Evolutionary conservation across 352 stramenopile genomes (phyloP).

Genomic region (Hyaloperonospora brassicae): DNA sequence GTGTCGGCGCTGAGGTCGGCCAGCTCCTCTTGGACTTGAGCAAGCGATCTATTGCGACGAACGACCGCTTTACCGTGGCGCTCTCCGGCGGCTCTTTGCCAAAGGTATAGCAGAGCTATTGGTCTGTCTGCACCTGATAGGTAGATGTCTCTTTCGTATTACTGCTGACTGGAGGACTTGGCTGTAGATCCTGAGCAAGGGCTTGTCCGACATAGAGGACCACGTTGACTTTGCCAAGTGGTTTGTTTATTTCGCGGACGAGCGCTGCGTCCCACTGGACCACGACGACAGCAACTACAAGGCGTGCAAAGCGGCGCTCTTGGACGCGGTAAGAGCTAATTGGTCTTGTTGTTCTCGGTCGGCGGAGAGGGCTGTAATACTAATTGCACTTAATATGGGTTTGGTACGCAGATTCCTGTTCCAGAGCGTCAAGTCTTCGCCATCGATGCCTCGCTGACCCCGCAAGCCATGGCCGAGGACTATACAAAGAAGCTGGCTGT

Average conservation of each 20-base stretch:
- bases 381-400: neutral
- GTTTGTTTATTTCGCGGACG: constrained; percentile 96
- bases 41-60: constrained; percentile 46
- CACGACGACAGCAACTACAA: constrained; percentile 94
- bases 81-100: constrained; percentile 84
- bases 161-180: neutral
- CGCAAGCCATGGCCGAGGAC: constrained; percentile 51
- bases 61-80: constrained; percentile 73
- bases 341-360: too few relatives aligned
- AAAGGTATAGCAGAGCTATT: constrained; percentile 30
- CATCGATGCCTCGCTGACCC: constrained; percentile 80
- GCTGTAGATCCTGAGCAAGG: constrained; percentile 72
- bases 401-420: constrained; percentile 15
- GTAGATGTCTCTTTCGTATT: too few relatives aligned
- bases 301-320: constrained; percentile 85
- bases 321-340: constrained; percentile 54
- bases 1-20: constrained; percentile 55
- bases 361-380: neutral
- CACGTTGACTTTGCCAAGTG: constrained; percentile 92
- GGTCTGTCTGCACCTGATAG: neutral
- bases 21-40: constrained; percentile 61
- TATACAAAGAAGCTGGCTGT: constrained; percentile 66
- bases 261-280: constrained; percentile 88
- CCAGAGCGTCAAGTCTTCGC: constrained; percentile 82
- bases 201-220: constrained; percentile 60